Evolutionary conservation across 345 rosid genomes (phyloP).

Genomic region (Bruguiera parviflora): DNA sequence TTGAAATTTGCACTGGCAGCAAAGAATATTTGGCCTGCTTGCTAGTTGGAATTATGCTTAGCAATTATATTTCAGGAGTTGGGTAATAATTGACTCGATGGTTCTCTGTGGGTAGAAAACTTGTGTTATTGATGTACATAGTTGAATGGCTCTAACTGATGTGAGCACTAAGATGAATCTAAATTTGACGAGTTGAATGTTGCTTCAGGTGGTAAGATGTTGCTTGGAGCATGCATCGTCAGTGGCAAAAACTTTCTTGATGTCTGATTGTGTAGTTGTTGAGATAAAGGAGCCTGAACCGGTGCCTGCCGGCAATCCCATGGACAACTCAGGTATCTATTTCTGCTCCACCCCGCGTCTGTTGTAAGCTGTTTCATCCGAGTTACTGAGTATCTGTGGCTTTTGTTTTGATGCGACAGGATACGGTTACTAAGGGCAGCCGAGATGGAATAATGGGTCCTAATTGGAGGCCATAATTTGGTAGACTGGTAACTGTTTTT

Average conservation of each 20-base stretch:
- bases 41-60: too few relatives aligned
- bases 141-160: neutral
- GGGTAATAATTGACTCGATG: too few relatives aligned
- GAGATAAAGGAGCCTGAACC: constrained; percentile 96
- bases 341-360: neutral
- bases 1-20: neutral
- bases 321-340: constrained; percentile 86
- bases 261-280: constrained; percentile 97
- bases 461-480: neutral
- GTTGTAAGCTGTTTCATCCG: too few relatives aligned
- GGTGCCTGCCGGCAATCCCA: constrained; percentile 67
- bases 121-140: too few relatives aligned
- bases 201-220: constrained; percentile 90
- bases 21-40: neutral
- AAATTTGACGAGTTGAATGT: neutral
- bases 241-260: constrained; percentile 96
- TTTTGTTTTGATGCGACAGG: constrained; percentile 24
- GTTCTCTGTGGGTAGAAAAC: too few relatives aligned
- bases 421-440: constrained; percentile 36
- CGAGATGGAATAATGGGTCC: neutral
- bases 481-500: neutral
- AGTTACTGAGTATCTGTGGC: neutral
- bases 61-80: too few relatives aligned
- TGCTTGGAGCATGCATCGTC: constrained; percentile 98
- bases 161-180: neutral